phyloP scores from a whole-genome alignment of 116 monocot species.

The Posidonia oceanica region DNA sequence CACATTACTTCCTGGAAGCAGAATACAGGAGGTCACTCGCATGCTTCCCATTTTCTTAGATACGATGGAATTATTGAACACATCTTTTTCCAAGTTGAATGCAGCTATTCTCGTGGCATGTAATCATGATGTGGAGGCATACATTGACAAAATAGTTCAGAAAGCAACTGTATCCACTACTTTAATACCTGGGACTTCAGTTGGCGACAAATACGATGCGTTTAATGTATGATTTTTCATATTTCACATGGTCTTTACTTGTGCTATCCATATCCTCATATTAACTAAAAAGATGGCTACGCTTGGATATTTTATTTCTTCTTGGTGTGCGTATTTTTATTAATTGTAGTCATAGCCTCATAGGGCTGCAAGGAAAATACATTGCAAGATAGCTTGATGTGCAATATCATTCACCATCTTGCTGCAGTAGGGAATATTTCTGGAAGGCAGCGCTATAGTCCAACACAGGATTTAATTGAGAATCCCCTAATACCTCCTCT shows the following conservation, averaged over 20 bases:
- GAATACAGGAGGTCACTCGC: constrained; percentile 79
- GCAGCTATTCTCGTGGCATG: constrained; percentile 60
- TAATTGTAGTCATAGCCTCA: too few species aligned
- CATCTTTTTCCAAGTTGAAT: constrained; percentile 31
- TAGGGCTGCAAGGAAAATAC: too few species aligned
- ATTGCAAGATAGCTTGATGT: too few species aligned
- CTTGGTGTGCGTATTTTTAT: too few species aligned
- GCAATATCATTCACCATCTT: too few species aligned
- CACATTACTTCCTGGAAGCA: constrained; percentile 90
- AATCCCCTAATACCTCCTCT: too few species aligned
- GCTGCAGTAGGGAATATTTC: too few species aligned
- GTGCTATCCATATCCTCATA: background rate
- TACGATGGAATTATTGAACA: constrained; percentile 43
- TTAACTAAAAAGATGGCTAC: too few species aligned
- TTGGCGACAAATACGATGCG: constrained; percentile 63
- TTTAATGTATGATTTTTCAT: constrained; percentile 42
- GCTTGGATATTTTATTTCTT: too few species aligned
- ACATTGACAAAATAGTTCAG: constrained; percentile 32
- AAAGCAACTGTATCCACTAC: constrained; percentile 26
- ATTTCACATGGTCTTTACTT: background rate
- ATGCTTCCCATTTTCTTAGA: constrained; percentile 85
- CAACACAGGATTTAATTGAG: too few species aligned
- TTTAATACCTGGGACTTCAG: constrained; percentile 53
- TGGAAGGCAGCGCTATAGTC: too few species aligned
- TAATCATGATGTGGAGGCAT: constrained; percentile 51